Conservation (phyloP, 176 grass and related monocot genomes). For the Oryza meridionalis region DNA sequence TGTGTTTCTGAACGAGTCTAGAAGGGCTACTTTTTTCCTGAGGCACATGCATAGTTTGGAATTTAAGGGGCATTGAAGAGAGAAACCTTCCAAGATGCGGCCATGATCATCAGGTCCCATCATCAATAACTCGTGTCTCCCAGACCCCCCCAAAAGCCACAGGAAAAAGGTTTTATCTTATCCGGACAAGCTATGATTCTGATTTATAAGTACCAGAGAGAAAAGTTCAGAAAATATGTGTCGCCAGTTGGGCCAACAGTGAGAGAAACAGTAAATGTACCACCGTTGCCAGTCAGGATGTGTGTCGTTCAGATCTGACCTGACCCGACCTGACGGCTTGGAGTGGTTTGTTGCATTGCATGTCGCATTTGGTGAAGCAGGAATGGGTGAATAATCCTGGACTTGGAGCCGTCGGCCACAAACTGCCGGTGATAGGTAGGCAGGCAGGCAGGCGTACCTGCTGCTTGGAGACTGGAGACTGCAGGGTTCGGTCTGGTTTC, state of each 20-base stretch:
- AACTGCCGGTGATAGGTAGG: too few relatives aligned
- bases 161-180: not conserved
- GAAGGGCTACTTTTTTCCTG: slow-evolving; percentile 6
- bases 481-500: too few relatives aligned
- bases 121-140: slow-evolving; percentile 13
- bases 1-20: slow-evolving; percentile 4
- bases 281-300: not conserved
- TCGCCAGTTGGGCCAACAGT: slow-evolving; percentile 41
- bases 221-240: not conserved
- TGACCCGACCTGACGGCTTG: not conserved
- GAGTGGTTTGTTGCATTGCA: slow-evolving; percentile 14
- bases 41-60: slow-evolving; percentile 36
- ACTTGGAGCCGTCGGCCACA: too few relatives aligned
- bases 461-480: too few relatives aligned
- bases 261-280: slow-evolving; percentile 34
- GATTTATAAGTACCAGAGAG: not conserved
- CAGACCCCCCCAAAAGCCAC: not conserved
- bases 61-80: slow-evolving; percentile 23
- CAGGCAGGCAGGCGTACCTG: too few relatives aligned
- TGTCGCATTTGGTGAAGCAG: slow-evolving; percentile 49
- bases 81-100: slow-evolving; percentile 35
- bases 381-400: too few relatives aligned
- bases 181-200: not conserved
- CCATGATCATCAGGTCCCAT: slow-evolving; percentile 40
- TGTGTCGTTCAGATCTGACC: slow-evolving; percentile 6